Evolutionary conservation across 495 filamentous ascomycete genomes (phyloP), one percentile per base, ranked within the genome.

Genomic region (Hypoxylon perforatum): DNA sequence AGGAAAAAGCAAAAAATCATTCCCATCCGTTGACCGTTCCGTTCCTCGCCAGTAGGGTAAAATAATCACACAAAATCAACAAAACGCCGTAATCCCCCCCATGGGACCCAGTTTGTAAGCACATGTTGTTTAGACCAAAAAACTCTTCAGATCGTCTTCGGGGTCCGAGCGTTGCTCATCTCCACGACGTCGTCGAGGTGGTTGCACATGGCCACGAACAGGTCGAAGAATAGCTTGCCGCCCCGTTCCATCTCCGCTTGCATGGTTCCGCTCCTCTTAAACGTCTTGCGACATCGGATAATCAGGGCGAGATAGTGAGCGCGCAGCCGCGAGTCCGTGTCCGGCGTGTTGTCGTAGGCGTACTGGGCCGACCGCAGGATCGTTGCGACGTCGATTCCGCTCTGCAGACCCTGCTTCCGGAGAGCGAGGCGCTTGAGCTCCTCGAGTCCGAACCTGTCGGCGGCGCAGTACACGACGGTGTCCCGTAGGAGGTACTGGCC

Each of bases 151-250:
- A 84, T 79, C 46, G 81, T 82, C 80, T 78, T 81, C 25, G 81
- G 81, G 47, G 80, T 81, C 58, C 79, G 77, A 62, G 77, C 73
- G 60, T 84, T 84, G 77, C 73, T 80, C 73, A 79, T 79, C 25
- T 92, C 90, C 79, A 87, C 86, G 78, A 96, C 85, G 78, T 96
- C 92, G 83, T 96, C 92, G 74, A 97, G 88, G 82, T 96, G 92
- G 80, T 96, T 96, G 85, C 92, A 95, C 91, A 97, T 91, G 63
- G 93, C 92, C 71, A 97, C 93, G 78, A 97, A 97, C 77, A 97
- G 84, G 85, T 97, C 93, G 81, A 97, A 97, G 85, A 96, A 97
- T 75, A 97, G 84, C 82, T 91, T 88, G 73, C 88, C 89, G 73
- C 89, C 92, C 76, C 87, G 88, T 80, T 96, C 91, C 93, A 97